Percentiles rank a stretch among this genome's conserved stretches.
These are phyloP conservation scores for Spergularia azorica DNA, from an alignment of 179 eudicot genomes.

Conservation along the genomic window DNA sequence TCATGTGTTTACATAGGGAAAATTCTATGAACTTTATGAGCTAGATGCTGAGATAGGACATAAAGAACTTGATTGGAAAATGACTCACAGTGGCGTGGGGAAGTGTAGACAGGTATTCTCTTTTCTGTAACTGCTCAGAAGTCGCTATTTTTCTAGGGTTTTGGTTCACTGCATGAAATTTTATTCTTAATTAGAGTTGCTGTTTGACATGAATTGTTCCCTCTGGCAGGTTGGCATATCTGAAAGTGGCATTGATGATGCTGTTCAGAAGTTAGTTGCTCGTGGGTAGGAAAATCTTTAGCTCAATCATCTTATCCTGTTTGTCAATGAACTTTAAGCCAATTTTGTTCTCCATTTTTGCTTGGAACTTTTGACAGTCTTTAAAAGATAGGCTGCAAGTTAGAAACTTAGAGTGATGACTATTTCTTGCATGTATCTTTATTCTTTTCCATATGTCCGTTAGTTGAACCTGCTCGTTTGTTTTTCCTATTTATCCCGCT, in stretches of 20 bases:
- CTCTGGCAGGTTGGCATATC: conserved; percentile 85
- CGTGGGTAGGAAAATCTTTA: conserved; percentile 69
- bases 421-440: conserved; percentile 4
- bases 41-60: conserved; percentile 99
- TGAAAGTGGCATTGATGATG: conserved; percentile 96
- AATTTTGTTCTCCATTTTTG: not conserved
- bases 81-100: conserved; percentile 94
- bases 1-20: conserved; percentile 55
- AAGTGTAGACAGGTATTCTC: conserved; percentile 87
- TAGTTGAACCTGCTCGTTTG: not conserved
- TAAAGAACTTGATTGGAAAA: conserved; percentile 97
- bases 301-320: conserved; percentile 5
- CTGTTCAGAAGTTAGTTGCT: conserved; percentile 91
- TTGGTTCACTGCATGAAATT: not conserved
- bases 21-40: conserved; percentile 96
- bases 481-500: not conserved
- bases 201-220: conserved; percentile 15
- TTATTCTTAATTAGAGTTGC: not conserved
- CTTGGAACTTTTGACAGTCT: not conserved
- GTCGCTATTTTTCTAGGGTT: not conserved
- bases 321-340: conserved; percentile 15
- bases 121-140: conserved; percentile 9
- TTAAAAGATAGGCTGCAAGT: not conserved
- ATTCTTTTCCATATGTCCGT: not conserved
- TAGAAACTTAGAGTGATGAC: not conserved